These are phyloP conservation scores for Eucalyptus grandis DNA, from an alignment of 345 rosid genomes.

Conservation along the genomic window DNA sequence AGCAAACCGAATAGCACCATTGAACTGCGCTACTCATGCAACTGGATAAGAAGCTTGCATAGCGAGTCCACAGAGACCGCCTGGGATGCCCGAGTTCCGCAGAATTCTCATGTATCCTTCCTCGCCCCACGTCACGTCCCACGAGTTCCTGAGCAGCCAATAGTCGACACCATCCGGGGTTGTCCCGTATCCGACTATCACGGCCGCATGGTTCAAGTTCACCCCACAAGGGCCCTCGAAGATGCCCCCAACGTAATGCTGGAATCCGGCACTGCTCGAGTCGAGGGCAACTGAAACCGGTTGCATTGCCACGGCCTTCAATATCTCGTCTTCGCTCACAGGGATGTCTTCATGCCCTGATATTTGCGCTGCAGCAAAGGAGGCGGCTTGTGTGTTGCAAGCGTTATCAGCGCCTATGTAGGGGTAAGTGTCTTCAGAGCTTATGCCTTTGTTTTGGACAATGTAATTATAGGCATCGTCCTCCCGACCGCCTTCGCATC, in stretches of 20 bases:
- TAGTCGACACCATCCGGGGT: slow-evolving; percentile 10
- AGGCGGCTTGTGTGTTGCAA: neutral
- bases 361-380: slow-evolving; percentile 6
- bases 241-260: slow-evolving; percentile 16
- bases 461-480: slow-evolving; percentile 18
- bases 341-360: slow-evolving; percentile 33
- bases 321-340: slow-evolving; percentile 22
- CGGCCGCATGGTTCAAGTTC: slow-evolving; percentile 27
- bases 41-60: slow-evolving; percentile 24
- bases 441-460: slow-evolving; percentile 9
- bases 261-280: slow-evolving; percentile 2
- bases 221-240: slow-evolving; percentile 14
- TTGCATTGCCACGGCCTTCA: slow-evolving; percentile 43
- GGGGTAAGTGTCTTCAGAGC: slow-evolving; percentile 13
- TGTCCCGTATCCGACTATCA: slow-evolving; percentile 32
- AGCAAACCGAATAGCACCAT: neutral
- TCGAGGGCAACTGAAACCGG: slow-evolving; percentile 46
- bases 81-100: slow-evolving; percentile 9
- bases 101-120: slow-evolving; percentile 33
- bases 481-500: slow-evolving; percentile 30
- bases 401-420: slow-evolving; percentile 4
- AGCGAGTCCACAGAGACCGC: slow-evolving; percentile 42
- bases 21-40: neutral
- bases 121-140: slow-evolving; percentile 47
- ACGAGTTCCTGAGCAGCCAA: slow-evolving; percentile 49